Evolutionary conservation across 2,329 filamentous ascomycete species (phyloP), one percentile per base, ranked within the genome.

Genomic region (Chaetomium globosum): DNA sequence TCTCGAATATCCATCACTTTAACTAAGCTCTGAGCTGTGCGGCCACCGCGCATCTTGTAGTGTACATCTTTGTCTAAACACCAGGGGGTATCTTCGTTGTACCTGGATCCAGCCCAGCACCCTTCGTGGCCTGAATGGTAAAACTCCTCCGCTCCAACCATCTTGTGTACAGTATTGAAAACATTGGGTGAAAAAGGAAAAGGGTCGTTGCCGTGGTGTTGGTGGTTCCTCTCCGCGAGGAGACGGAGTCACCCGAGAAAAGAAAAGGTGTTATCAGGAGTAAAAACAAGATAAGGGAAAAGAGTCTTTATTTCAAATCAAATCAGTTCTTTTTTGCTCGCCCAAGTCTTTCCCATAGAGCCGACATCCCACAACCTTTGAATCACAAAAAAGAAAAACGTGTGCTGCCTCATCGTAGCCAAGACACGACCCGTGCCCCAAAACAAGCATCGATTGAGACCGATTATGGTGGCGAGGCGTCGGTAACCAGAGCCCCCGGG

Each of bases 81-180:
- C 70, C 68, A 68, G 67, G 69, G 73, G 73, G 73, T 75, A 75
- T 75, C 73, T 72, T 74, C 71, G 71, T 71, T 70, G 64, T 67
- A 70, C 69, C 70, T 72, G 73, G 73, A 71, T 67, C 73, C 73
- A 73, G 73, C 66, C 72, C 71, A 72, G 72, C 69, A 69, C 68
- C 68, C 70, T 65, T 68, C 61, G 60, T 67, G 69, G 70, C 68
- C 67, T 66, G 64, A 66, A 66, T 31, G 39, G 31, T 48, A 66
- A 65, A 65, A 64, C 64, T 66, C 68, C 67, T 65, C 65, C 63
- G 65, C 66, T 67, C 69, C 67, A 65, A 59, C 67, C 58, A 59
- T 63, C 13, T 69, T 72, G 66, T 72, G 65, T 72, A 74, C 69
- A 74, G 56, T 68, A 66, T 55, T 69, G 52, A 65, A 66, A 61